Evolutionary conservation across 345 rosid genomes (phyloP), one percentile per base, ranked within the genome.

Genomic region (Xanthoceras sorbifolium): DNA sequence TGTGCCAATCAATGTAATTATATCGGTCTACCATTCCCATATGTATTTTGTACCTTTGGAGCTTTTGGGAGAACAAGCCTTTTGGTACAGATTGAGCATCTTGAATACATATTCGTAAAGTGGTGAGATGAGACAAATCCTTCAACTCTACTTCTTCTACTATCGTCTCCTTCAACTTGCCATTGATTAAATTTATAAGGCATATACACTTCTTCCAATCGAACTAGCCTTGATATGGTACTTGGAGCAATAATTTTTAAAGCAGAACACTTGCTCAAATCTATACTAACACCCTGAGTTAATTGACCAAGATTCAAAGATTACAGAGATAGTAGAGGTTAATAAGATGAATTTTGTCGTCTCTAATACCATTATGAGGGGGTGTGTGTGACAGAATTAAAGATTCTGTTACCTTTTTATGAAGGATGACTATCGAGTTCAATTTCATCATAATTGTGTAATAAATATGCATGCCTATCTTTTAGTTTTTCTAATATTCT

Each of bases 151-250:
- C 14, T 50, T 73, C 23, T 0, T n/a, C n/a, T n/a, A n/a, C n/a
- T n/a, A n/a, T n/a, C n/a, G n/a, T n/a, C n/a, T n/a, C n/a, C n/a
- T 31, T 1, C 7, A 2, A 0, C 52, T 26, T 74, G 79, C 83
- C 81, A 77, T 0, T 31, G 25, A 17, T 7, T 4, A 55, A 74
- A 82, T 64, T 80, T 26, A 22, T 66, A 9, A 1, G 15, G 4
- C 77, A 77, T 74, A 25, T 38, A 75, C 44, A 85, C 28, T 17
- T 85, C 85, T 40, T 85, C 85, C 12, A 82, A 72, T 10, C n/a
- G 32, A 18, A 50, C 29, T 59, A 82, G 72, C 11, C 64, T 8
- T 71, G 70, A 44, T 0, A 85, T 44, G 34, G 78, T 60, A 3
- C 29, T 34, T 0, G 50, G 20, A 22, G 78, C 75, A n/a, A 82